These are phyloP conservation scores for Periconia sp. DNA, from an alignment of 2,329 filamentous ascomycete genomes.

Conservation along the genomic window DNA sequence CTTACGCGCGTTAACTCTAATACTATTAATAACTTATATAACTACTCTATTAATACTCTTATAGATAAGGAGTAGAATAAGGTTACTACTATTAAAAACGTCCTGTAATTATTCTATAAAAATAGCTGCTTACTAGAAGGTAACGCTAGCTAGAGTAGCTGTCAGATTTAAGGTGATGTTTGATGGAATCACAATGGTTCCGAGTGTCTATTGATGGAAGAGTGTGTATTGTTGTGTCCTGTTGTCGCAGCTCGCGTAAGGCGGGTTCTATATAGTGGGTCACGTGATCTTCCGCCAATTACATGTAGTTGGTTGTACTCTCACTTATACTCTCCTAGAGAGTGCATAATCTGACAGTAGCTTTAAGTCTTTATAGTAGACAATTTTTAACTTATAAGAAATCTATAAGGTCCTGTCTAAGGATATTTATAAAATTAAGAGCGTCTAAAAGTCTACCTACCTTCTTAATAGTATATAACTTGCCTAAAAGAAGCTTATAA, in stretches of 20 bases:
- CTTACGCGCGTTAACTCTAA: background rate
- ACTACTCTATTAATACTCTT: slow-evolving; percentile 3
- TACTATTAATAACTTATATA: slow-evolving; percentile 2
- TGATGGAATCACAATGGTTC: no score
- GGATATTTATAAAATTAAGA: background rate
- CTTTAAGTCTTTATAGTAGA: slow-evolving; percentile 12
- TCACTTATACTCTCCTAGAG: no score
- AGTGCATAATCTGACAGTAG: slow-evolving; percentile 6
- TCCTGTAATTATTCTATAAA: slow-evolving; percentile 4
- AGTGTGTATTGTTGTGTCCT: no score
- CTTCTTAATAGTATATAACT: slow-evolving; percentile 1
- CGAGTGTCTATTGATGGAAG: no score
- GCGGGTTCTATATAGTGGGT: no score
- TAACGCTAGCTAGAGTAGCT: slow-evolving; percentile 7
- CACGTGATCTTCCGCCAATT: no score
- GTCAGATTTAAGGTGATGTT: no score
- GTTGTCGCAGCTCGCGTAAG: no score
- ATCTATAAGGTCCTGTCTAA: slow-evolving; percentile 1
- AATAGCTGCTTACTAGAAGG: slow-evolving; percentile 5
- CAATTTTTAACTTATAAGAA: slow-evolving; percentile 6
- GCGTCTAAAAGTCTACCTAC: slow-evolving; percentile 1
- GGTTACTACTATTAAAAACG: slow-evolving; percentile 4
- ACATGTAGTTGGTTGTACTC: no score
- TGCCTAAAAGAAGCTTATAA: slow-evolving; percentile 8
- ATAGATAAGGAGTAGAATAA: slow-evolving; percentile 6